A percentile compares a stretch with the other conserved stretches of the same genome.
These are phyloP conservation scores for Ambrosia trifida DNA, from an alignment of 129 eudicot species.

Conservation along the genomic window DNA sequence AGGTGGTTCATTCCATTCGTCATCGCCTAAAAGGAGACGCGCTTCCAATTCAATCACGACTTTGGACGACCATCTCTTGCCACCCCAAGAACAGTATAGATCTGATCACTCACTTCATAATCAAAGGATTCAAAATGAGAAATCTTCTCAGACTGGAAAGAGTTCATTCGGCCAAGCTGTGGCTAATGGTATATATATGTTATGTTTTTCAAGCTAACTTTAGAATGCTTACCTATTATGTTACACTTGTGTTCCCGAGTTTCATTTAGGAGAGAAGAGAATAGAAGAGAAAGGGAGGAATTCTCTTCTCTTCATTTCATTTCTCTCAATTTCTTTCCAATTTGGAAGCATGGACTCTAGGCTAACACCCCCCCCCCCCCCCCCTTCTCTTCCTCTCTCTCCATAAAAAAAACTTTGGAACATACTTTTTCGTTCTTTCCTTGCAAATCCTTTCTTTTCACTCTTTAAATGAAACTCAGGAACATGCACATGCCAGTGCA, in stretches of 20 bases:
- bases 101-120: conserved; percentile 55
- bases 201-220: background rate
- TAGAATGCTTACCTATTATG: background rate
- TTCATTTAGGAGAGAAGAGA: too few relatives aligned
- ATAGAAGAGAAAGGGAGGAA: too few relatives aligned
- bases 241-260: background rate
- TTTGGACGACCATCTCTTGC: conserved; percentile 51
- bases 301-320: too few relatives aligned
- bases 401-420: too few relatives aligned
- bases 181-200: conserved; percentile 55
- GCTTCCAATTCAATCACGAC: conserved; percentile 29
- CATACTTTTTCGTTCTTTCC: too few relatives aligned
- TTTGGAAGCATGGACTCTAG: too few relatives aligned
- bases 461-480: too few relatives aligned
- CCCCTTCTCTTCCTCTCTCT: too few relatives aligned
- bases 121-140: conserved; percentile 43
- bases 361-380: too few relatives aligned
- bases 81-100: conserved; percentile 42
- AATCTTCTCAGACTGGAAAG: conserved; percentile 42
- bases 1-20: conserved; percentile 13
- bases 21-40: conserved; percentile 52
- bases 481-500: too few relatives aligned
- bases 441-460: too few relatives aligned
- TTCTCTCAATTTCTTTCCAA: too few relatives aligned
- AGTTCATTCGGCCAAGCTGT: conserved; percentile 79